These are phyloP conservation scores for Mimosa bimucronata DNA, from an alignment of 306 rosid genomes.

Conservation along the genomic window DNA sequence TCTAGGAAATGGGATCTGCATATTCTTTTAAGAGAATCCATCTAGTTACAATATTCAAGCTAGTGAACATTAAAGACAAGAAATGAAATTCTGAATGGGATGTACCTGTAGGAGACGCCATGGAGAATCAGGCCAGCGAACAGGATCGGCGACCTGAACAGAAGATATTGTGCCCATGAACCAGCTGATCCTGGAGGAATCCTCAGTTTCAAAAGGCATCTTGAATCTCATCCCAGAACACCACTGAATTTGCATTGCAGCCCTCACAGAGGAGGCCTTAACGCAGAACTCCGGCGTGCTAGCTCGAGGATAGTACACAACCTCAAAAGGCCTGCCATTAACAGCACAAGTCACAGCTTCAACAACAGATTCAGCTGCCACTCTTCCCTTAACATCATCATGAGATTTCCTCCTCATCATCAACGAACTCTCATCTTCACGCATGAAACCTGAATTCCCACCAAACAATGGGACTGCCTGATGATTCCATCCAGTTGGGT, in stretches of 20 bases:
- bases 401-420: conserved; percentile 38
- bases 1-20: conserved; percentile 26
- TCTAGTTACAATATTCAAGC: background rate
- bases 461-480: conserved; percentile 45
- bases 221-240: conserved; percentile 90
- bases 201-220: conserved; percentile 98
- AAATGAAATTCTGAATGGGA: background rate
- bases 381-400: conserved; percentile 53
- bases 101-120: conserved; percentile 92
- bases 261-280: conserved; percentile 67
- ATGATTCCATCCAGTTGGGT: conserved; percentile 64
- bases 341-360: conserved; percentile 84
- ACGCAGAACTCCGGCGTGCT: conserved; percentile 89
- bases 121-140: conserved; percentile 90
- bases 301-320: conserved; percentile 84
- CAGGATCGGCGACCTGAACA: conserved; percentile 68
- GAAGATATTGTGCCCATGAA: conserved; percentile 95
- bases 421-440: conserved; percentile 42
- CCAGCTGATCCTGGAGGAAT: conserved; percentile 95
- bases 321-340: conserved; percentile 77
- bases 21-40: conserved; percentile 11
- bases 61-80: too few species aligned
- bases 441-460: conserved; percentile 44
- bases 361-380: conserved; percentile 55
- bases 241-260: conserved; percentile 85